Evolutionary conservation across 2,329 filamentous ascomycete genomes (phyloP).

Genomic region (Epichloe hybrida): DNA sequence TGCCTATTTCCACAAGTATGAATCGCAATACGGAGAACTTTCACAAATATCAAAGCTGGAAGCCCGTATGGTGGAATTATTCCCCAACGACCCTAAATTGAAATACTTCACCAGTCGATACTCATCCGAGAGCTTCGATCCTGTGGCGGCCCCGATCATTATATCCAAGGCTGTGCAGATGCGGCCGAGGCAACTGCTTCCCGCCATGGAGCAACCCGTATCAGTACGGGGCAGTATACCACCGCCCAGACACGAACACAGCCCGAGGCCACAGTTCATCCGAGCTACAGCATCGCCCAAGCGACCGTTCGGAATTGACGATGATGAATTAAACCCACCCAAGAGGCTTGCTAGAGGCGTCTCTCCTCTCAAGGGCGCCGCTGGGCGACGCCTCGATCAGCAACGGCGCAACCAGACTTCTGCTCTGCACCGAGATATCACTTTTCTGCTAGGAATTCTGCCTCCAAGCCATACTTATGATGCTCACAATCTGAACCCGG

Average conservation of each 20-base stretch:
- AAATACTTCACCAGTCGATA: constrained; percentile 66
- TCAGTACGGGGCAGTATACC: constrained; percentile 33
- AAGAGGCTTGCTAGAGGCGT: constrained; percentile 82
- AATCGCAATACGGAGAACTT: constrained; percentile 86
- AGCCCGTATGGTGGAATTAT: constrained; percentile 85
- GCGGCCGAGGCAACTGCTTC: constrained; percentile 44
- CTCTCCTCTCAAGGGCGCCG: constrained; percentile 83
- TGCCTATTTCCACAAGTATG: constrained; percentile 86
- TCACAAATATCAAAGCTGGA: constrained; percentile 84
- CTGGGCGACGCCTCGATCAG: constrained; percentile 72
- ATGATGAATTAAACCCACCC: constrained; percentile 60
- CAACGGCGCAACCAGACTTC: constrained; percentile 51
- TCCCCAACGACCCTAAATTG: constrained; percentile 71
- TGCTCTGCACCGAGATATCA: constrained; percentile 58
- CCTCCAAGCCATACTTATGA: constrained; percentile 62
- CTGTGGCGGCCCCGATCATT: constrained; percentile 66
- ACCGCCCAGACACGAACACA: constrained; percentile 22
- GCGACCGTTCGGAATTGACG: constrained; percentile 50
- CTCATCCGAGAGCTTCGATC: constrained; percentile 60
- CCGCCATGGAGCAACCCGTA: constrained; percentile 37
- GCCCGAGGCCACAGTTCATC: constrained; percentile 35
- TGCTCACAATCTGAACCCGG: constrained; percentile 53
- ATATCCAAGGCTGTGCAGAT: constrained; percentile 72
- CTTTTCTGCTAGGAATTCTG: constrained; percentile 56
- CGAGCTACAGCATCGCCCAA: constrained; percentile 42